Evolutionary conservation across 1,139 yeast genomes (phyloP), one percentile per base, ranked within the genome.

Genomic region (Scheffersomyces parashehatae): DNA sequence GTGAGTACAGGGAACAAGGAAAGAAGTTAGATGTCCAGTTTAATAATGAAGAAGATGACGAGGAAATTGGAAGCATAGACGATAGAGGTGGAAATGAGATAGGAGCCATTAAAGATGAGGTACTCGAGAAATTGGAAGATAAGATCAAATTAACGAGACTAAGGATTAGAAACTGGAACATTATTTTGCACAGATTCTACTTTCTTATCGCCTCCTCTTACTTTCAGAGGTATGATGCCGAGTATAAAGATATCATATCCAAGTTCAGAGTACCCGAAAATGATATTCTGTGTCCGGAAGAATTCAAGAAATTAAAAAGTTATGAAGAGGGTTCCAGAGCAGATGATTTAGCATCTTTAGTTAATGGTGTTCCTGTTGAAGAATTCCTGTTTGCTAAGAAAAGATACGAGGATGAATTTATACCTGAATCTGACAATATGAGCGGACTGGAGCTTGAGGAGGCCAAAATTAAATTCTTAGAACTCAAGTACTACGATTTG

Each of bases 191-290:
- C 60, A 83, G 90, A 43, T 77, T 85, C 39, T 85, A 79, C 56
- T 91, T 90, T 58, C 79, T 89, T 50, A 69, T 87, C 34, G 99
- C 90, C 0, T 85, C 96, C 0, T 84, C 90, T 0, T 83, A 87
- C 59, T 91, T 81, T 54, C 90, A 86, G 55, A 62, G 73, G 35
- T 73, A 81, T 51, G 75, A 78, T 49, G 70, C 68, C 11, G 79
- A 74, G 58, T 71, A 70, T 39, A 59, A 55, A 35, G 45, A 53
- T 8, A 62, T 66, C 37, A 64, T 69, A 1, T 15, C 40, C 11
- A 36, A 50, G 7, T 44, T 44, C 36, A 50, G 47, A 10, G 38
- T 46, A 2, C 12, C 38, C 35, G 30, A 39, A 6, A 33, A 35
- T 4, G 29, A 36, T 10, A 28, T 44, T 7, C 24, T 13, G n/a